Evolutionary conservation across 805 yeast species (phyloP).

Genomic region (Tetrapisispora iriomotensis): DNA sequence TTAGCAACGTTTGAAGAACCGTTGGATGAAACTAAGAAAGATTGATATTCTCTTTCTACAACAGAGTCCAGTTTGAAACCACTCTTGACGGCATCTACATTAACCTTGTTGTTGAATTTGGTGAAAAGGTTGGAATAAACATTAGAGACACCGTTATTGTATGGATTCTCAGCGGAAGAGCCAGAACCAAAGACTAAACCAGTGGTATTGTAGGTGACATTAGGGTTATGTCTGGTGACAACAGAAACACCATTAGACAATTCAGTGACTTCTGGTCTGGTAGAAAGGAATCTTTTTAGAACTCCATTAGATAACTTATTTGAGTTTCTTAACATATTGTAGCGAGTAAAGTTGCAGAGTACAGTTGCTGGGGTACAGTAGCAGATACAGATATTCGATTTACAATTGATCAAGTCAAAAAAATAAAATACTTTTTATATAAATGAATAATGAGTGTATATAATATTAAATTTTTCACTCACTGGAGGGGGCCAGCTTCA

Average conservation of each 20-base stretch:
- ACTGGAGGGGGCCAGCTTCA: no score
- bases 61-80: conserved; percentile 51
- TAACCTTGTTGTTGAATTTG: conserved; percentile 20
- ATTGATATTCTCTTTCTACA: conserved; percentile 55
- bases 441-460: no score
- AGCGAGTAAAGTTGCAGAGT: neutral
- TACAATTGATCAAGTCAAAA: no score
- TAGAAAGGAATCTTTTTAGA: conserved; percentile 18
- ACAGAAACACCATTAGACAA: conserved; percentile 66
- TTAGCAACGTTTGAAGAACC: conserved; percentile 38
- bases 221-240: conserved; percentile 55
- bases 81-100: conserved; percentile 29
- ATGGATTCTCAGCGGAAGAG: conserved; percentile 68
- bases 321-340: conserved; percentile 1
- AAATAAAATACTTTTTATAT: no score
- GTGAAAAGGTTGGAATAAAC: conserved; percentile 45
- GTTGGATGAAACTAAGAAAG: conserved; percentile 46
- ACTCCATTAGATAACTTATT: neutral
- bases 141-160: conserved; percentile 73
- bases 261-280: conserved; percentile 60
- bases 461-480: no score
- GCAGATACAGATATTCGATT: no score
- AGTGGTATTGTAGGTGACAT: conserved; percentile 41
- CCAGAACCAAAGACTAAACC: conserved; percentile 73
- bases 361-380: neutral